Conservation (phyloP, 768 basidiomycete species). For the Boletus pseudopeckii region DNA sequence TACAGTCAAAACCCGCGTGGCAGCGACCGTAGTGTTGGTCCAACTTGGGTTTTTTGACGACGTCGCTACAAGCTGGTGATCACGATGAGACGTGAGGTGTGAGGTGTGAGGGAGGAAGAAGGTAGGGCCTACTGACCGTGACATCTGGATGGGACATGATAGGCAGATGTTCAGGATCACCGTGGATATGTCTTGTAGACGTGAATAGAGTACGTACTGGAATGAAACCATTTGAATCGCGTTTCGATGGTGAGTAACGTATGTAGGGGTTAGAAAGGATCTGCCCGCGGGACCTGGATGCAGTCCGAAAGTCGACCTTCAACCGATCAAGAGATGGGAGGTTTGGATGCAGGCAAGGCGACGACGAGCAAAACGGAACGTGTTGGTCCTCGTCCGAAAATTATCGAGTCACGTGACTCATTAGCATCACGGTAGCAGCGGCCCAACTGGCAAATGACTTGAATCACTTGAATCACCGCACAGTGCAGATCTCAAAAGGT, state of each 20-base stretch:
- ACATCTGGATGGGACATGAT: conserved; percentile 48
- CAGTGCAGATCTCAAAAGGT: too few species aligned
- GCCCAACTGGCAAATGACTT: too few species aligned
- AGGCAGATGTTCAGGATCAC: background rate
- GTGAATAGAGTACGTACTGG: conserved; percentile 45
- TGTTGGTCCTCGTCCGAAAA: too few species aligned
- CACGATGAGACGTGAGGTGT: background rate
- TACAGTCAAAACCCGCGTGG: conserved; percentile 69
- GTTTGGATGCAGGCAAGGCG: background rate
- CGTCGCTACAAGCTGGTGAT: conserved; percentile 67
- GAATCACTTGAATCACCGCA: too few species aligned
- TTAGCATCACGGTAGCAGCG: too few species aligned
- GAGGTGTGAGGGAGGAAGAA: background rate
- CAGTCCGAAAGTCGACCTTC: background rate
- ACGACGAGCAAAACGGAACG: background rate
- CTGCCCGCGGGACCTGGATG: background rate
- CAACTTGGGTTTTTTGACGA: conserved; percentile 91
- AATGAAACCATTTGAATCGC: conserved; percentile 61
- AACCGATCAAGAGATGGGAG: background rate
- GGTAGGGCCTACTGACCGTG: conserved; percentile 47
- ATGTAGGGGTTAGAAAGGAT: background rate
- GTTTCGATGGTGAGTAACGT: background rate
- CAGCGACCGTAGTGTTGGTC: conserved; percentile 70
- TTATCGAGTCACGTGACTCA: too few species aligned
- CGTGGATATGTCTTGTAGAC: background rate